phyloP scores from a whole-genome alignment of 371 early-diverging fungal genomes.

The Actinomortierella ambigua region DNA sequence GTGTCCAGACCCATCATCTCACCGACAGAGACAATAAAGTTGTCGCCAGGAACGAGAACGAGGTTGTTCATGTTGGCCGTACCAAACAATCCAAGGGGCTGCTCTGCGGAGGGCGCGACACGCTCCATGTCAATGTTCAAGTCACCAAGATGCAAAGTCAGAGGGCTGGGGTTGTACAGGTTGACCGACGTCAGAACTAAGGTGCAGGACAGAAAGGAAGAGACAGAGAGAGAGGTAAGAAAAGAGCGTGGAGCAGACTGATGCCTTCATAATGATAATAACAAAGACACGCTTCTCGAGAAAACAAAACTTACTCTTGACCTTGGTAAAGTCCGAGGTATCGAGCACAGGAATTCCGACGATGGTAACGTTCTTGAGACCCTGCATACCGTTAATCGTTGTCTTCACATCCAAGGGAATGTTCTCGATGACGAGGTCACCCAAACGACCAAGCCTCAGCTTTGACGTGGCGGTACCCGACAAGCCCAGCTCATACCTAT shows the following conservation, averaged over 20 bases:
- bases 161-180: conserved; percentile 26
- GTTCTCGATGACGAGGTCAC: conserved; percentile 19
- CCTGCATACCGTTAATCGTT: conserved; percentile 18
- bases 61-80: not conserved
- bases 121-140: not conserved
- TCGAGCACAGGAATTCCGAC: not conserved
- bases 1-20: conserved; percentile 50
- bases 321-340: not conserved
- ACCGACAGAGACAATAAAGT: conserved; percentile 19
- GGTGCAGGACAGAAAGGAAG: too few species aligned
- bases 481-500: conserved; percentile 19
- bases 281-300: too few species aligned
- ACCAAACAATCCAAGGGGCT: not conserved
- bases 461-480: conserved; percentile 18
- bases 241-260: too few species aligned
- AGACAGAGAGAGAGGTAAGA: too few species aligned
- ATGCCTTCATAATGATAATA: too few species aligned
- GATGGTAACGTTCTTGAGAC: conserved; percentile 9
- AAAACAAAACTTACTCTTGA: too few species aligned
- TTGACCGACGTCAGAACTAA: conserved; percentile 2
- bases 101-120: not conserved
- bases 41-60: conserved; percentile 8
- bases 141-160: conserved; percentile 21
- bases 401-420: conserved; percentile 25
- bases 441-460: conserved; percentile 20